These are phyloP conservation scores for Tagetes patula DNA, from an alignment of 129 eudicot genomes.

Conservation along the genomic window DNA sequence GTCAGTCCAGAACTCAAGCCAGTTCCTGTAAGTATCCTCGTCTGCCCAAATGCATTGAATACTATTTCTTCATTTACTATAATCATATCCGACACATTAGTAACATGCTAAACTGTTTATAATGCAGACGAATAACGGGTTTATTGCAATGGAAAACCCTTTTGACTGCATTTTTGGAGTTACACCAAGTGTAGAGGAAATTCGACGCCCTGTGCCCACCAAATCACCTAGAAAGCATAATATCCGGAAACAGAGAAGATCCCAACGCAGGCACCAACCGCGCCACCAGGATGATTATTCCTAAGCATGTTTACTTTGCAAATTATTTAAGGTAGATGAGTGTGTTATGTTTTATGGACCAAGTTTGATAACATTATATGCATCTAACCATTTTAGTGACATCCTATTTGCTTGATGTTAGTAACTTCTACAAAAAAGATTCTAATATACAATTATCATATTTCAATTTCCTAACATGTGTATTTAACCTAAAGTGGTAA, in stretches of 20 bases:
- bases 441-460: too few relatives aligned
- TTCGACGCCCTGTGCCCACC: conserved; percentile 33
- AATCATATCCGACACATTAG: not conserved
- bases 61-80: not conserved
- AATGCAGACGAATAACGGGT: conserved; percentile 44
- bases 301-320: not conserved
- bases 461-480: too few relatives aligned
- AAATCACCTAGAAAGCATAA: conserved; percentile 37
- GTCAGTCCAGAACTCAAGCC: conserved; percentile 34
- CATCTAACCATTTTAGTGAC: not conserved
- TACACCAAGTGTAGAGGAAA: conserved; percentile 45
- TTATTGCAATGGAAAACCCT: conserved; percentile 52
- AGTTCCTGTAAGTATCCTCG: conserved; percentile 44
- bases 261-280: conserved; percentile 56
- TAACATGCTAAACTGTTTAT: not conserved
- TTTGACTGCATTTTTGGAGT: conserved; percentile 63
- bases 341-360: not conserved
- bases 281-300: conserved; percentile 40
- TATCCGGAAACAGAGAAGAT: conserved; percentile 46
- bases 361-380: not conserved
- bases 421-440: not conserved
- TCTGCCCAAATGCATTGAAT: not conserved
- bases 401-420: not conserved
- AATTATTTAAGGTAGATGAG: not conserved
- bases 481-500: too few relatives aligned